phyloP scores from a whole-genome alignment of 768 basidiomycete genomes.

The Rhizopogon sp. region DNA sequence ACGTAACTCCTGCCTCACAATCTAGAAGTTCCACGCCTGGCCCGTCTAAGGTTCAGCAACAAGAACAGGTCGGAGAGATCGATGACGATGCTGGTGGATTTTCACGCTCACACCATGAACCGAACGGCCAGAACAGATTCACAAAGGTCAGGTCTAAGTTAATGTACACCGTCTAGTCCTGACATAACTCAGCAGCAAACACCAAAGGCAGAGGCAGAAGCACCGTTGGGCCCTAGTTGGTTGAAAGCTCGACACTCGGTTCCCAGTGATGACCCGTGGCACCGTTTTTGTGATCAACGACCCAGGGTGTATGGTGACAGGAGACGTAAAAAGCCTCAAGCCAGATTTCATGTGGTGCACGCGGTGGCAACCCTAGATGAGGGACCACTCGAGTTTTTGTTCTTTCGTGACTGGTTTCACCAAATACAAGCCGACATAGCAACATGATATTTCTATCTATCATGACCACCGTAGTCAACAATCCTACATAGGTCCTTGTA shows the following conservation, averaged over 20 bases:
- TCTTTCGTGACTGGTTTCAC: not conserved
- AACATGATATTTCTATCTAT: too few relatives aligned
- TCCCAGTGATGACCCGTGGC: not conserved
- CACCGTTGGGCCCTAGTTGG: not conserved
- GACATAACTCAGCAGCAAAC: not conserved
- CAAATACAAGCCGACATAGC: not conserved
- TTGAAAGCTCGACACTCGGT: not conserved
- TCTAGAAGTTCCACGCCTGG: too few relatives aligned
- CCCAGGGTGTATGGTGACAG: not conserved
- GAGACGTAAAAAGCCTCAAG: not conserved
- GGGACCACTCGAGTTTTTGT: not conserved
- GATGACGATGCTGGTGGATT: constrained; percentile 12
- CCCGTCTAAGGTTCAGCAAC: not conserved
- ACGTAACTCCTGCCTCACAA: not conserved
- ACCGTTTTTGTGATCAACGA: not conserved
- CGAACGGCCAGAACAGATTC: not conserved
- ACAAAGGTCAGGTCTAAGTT: not conserved
- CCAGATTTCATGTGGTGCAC: not conserved
- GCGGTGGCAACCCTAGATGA: not conserved
- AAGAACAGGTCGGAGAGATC: constrained; percentile 5
- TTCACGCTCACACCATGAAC: constrained; percentile 15
- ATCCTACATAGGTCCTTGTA: not conserved
- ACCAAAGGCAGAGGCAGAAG: not conserved
- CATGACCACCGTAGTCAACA: not conserved
- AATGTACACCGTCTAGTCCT: not conserved